Evolutionary conservation across 2,329 filamentous ascomycete species (phyloP), one percentile per base, ranked within the genome.

Genomic region (Lasiodiplodia hormozganensis): DNA sequence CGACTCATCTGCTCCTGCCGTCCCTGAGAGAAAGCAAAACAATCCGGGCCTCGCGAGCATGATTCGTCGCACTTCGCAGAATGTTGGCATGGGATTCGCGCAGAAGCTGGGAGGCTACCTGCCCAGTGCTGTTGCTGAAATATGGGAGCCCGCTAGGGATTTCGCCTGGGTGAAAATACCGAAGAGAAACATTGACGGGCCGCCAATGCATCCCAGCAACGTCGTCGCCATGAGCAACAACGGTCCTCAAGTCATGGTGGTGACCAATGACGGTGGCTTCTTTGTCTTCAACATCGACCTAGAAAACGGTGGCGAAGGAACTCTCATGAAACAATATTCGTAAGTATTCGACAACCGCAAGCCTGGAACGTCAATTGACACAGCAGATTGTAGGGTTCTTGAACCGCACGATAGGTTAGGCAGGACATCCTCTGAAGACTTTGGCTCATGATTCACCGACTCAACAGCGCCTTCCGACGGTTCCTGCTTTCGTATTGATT

Each of bases 191-290:
- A 12, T 49, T 11, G 67, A 68, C 23, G 67, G 67, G 25, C 67
- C 67, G 36, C 51, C 51, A 68, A 79, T 49, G 74, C 82, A 74
- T 43, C 80, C 78, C 21, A 73, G 76, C 38, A 71, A 74, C 21
- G 95, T 99, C n/a, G 96, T 99, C 53, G 95, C 96, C 10, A 96
- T 99, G 90, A 97, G 93, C 77, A 96, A 91, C 75, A 97, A 90
- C 77, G 94, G 92, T 31, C 96, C 96, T 0, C 94, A 98, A 75
- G 92, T 99, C 60, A 98, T 99, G 94, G 93, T 98, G 0, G 94
- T 97, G 16, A 99, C 96, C 0, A 97, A 92, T 74, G 96, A 99
- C 77, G 96, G 96, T 11, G 91, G 91, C 28, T 98, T 97, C 76
- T 97, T 96, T 74, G 91, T 98, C 36, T 99, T 95, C 81, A 95